phyloP scores from a whole-genome alignment of 2,329 filamentous ascomycete species.

The Monosporascus sp. region DNA sequence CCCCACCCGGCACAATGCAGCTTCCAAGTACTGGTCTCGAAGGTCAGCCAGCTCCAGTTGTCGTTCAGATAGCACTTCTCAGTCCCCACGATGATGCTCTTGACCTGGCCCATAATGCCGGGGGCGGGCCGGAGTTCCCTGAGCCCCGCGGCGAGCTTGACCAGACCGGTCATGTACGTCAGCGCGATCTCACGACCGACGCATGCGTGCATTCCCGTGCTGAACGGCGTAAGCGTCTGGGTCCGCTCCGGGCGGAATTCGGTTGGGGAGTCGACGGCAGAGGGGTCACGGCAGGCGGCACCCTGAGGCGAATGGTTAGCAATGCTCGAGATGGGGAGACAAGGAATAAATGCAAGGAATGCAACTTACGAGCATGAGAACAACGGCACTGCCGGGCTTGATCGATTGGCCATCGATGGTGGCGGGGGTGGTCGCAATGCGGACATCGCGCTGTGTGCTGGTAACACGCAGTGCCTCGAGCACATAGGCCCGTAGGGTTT shows the following conservation, averaged over 20 bases:
- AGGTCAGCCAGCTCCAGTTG: slow-evolving; percentile 40
- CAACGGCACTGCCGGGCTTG: slow-evolving; percentile 33
- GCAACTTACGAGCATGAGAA: slow-evolving; percentile 34
- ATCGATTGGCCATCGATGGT: slow-evolving; percentile 34
- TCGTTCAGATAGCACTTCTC: slow-evolving; percentile 41
- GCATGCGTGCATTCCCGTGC: slow-evolving; percentile 42
- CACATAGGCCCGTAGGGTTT: slow-evolving; percentile 31
- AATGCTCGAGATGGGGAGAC: background rate
- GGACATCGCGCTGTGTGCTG: slow-evolving; percentile 32
- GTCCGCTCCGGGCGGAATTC: slow-evolving; percentile 37
- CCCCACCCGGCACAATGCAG: background rate
- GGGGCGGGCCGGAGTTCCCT: slow-evolving; percentile 40
- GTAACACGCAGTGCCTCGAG: slow-evolving; percentile 36
- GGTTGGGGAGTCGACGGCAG: slow-evolving; percentile 30
- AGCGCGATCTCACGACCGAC: slow-evolving; percentile 35
- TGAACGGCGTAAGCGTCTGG: slow-evolving; percentile 36
- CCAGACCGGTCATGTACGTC: slow-evolving; percentile 34
- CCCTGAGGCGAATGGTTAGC: slow-evolving; percentile 24
- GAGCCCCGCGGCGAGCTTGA: slow-evolving; percentile 37
- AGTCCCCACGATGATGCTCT: slow-evolving; percentile 34
- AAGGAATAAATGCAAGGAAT: background rate
- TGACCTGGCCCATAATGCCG: slow-evolving; percentile 39
- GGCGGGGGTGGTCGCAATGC: slow-evolving; percentile 26
- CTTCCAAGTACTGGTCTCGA: slow-evolving; percentile 32
- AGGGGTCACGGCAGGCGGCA: slow-evolving; percentile 31